Evolutionary conservation across 2,329 filamentous ascomycete species (phyloP), one percentile per base, ranked within the genome.

Genomic region (Fusarium nodosum): DNA sequence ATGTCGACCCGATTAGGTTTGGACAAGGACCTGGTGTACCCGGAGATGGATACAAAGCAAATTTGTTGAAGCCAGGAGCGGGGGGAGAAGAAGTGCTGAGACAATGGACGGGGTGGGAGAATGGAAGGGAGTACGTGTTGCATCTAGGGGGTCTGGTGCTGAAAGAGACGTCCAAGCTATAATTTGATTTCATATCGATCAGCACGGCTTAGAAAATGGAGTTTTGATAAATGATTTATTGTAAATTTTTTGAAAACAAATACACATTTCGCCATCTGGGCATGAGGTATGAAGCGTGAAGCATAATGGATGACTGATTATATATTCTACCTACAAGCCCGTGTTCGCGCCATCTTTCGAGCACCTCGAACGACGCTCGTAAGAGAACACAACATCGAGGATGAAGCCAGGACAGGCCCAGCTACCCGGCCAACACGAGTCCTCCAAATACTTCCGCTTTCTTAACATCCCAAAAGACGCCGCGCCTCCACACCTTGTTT

Each of bases 91-190:
- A 89, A 53, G 85, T 86, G 6, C 77, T 97, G 66, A 81, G 80
- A 52, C 78, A 85, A 51, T 97, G 95, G 95, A 83, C 91, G 71
- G 92, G 93, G 0, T 97, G 93, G 93, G 85, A 82, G 63, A 86
- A 83, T 72, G 93, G 92, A 1, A 84, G 80, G 62, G 88, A 97
- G 33, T 97, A 90, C 77, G 85, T 88, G n/a, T 82, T 92, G 3
- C 79, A 84, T 30, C 81, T 87, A 30, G 91, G 91, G 1, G 89
- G 87, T 0, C 77, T 93, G 66, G 85, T 90, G 22, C 79, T 83
- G 65, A 85, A 68, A 52, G 64, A 74, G 47, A 68, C 50, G 56
- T 75, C 79, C 7, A 82, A 78, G 69, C 56, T 82, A 30, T 82
- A 34, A 67, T 47, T 18, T 34, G n/a, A 16, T 18, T 42, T 11